phyloP scores from a whole-genome alignment of 306 rosid genomes.

The Fagus sylvatica region DNA sequence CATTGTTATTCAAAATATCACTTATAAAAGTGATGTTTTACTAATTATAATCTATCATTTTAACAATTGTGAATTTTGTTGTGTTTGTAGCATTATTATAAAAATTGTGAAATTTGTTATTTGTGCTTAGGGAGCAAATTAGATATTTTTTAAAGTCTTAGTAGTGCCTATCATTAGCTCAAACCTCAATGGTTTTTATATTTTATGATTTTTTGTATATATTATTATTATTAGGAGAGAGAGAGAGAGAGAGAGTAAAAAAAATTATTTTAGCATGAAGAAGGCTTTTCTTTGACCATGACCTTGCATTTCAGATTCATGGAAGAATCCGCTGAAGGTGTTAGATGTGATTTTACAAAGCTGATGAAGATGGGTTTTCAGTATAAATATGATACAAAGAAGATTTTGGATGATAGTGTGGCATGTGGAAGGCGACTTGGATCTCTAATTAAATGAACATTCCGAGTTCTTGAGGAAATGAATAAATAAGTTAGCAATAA shows the following conservation, averaged over 20 bases:
- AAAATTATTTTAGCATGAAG: neutral
- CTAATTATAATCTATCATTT: too few species aligned
- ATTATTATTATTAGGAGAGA: too few species aligned
- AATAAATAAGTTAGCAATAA: neutral
- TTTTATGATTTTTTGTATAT: too few species aligned
- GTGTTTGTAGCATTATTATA: too few species aligned
- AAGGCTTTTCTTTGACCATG: neutral
- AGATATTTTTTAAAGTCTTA: too few species aligned
- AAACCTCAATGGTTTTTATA: too few species aligned
- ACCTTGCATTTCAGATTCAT: neutral
- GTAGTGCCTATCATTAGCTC: too few species aligned
- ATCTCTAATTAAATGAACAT: neutral
- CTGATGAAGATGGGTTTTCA: constrained; percentile 25
- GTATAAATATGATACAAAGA: constrained; percentile 11
- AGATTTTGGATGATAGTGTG: constrained; percentile 19
- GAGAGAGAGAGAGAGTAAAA: neutral
- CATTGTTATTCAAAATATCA: too few species aligned
- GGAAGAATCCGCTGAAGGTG: constrained; percentile 19
- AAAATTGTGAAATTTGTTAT: too few species aligned
- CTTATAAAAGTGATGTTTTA: too few species aligned
- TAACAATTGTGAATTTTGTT: too few species aligned
- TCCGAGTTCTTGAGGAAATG: neutral
- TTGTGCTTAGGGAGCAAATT: too few species aligned
- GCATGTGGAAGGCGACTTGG: constrained; percentile 6
- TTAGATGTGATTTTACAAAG: constrained; percentile 15